phyloP scores from a whole-genome alignment of 2,329 filamentous ascomycete genomes.

The Neonectria ditissima region DNA sequence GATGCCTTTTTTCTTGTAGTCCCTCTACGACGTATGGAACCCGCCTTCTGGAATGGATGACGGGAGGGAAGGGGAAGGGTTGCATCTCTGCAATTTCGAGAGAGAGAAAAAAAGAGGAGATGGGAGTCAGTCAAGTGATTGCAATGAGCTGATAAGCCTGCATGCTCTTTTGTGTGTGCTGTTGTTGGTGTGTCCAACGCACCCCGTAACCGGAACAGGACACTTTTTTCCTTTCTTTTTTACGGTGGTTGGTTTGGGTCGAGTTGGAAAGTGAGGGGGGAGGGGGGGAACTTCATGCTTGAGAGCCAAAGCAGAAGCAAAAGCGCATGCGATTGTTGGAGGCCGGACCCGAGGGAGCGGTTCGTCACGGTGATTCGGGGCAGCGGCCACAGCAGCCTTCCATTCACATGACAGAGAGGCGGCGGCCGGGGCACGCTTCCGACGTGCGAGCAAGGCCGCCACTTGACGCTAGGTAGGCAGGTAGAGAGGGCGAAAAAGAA shows the following conservation, averaged over 20 bases:
- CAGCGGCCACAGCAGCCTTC: neutral
- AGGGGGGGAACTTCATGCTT: no score
- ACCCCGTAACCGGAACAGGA: neutral
- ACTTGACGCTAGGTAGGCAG: neutral
- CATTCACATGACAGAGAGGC: constrained; percentile 1
- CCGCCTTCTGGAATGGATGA: constrained; percentile 12
- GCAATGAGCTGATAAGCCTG: constrained; percentile 6
- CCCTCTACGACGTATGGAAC: no score
- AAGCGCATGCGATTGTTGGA: neutral
- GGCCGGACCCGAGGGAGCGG: neutral
- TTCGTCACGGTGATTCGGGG: neutral
- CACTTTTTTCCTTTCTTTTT: neutral
- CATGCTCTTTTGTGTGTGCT: no score
- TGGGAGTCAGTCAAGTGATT: neutral
- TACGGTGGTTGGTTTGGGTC: neutral
- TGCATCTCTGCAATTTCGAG: no score
- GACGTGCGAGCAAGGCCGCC: neutral
- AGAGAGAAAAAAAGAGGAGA: no score
- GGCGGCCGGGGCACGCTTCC: constrained; percentile 15
- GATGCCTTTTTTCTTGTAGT: no score
- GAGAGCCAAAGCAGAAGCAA: neutral
- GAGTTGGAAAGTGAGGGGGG: no score
- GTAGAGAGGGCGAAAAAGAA: no score
- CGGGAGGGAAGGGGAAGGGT: no score
- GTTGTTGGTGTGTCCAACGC: neutral